Base-by-base conservation (phyloP, 345 rosid species). In the Melaleuca quinquenervia region DNA sequence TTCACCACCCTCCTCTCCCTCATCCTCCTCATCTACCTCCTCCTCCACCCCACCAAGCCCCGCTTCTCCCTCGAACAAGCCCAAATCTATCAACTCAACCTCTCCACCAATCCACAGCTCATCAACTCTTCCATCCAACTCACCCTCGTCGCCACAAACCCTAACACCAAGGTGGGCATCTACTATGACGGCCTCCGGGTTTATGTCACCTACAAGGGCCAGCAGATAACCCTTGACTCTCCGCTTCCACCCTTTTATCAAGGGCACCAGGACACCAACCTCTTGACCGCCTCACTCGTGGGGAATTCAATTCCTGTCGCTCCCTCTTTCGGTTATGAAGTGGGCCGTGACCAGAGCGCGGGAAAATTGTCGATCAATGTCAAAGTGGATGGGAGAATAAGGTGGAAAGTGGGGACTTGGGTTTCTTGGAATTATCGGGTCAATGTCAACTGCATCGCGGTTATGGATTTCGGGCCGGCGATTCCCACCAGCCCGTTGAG, bases 401-500 rank as follows among this genome's bases (percentile, higher is more conserved):
- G 98, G 82, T 97, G 98, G 98, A 96, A 94, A 88, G 93, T 96
- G 26, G 97, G 99, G 36, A 91, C 95, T 49, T 97, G 98, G 96
- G 98, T 97, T 82, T 97, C 99, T 0, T 95, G 97, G 1, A 85
- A 89, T 11, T 94, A 95, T 89, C 91, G 91, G 85, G 85, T 97
- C 60, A 91, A 92, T 70, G 94, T 96, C 5, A 88, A 93, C 48
- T 97, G 98, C 89, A 83, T 92, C 53, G 96, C 96, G 54, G 88
- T 93, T 27, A 87, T 97, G 89, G 93, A 90, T 80, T 92, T 97
- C 86, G 96, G 93, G 82, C 90, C 90, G 4, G 82, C 90, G 89
- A 64, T 85, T 51, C 94, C 96, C 21, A 87, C 91, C 3, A 86
- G 88, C 62, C 98, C 98, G 10, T 84, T 96, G 74, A 92, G 87